phyloP scores from a whole-genome alignment of 352 stramenopile species.

The Phytophthora rubi region DNA sequence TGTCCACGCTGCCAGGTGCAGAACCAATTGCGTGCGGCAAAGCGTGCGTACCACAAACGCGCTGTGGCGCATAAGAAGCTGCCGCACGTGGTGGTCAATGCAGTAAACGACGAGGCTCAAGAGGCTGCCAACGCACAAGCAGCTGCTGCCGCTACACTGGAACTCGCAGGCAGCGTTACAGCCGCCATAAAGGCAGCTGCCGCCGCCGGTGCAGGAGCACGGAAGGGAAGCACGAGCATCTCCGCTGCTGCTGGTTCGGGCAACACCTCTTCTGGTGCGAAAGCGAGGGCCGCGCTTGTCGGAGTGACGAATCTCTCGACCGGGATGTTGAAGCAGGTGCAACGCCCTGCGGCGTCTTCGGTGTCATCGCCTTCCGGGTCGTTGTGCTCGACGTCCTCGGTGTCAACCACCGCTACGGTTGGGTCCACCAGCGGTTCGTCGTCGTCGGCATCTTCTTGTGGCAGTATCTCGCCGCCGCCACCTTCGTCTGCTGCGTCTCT shows the following conservation, averaged over 20 bases:
- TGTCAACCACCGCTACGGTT: slow-evolving; percentile 29
- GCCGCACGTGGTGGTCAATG: slow-evolving; percentile 54
- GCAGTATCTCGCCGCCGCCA: slow-evolving; percentile 29
- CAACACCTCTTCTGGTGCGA: slow-evolving; percentile 6
- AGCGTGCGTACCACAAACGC: slow-evolving; percentile 83
- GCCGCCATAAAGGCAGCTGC: slow-evolving; percentile 32
- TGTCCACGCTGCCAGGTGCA: slow-evolving; percentile 85
- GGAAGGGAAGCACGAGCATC: slow-evolving; percentile 19
- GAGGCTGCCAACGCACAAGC: slow-evolving; percentile 44
- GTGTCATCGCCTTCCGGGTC: slow-evolving; percentile 33
- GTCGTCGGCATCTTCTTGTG: slow-evolving; percentile 31
- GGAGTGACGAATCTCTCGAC: slow-evolving; percentile 27
- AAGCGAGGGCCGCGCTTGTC: slow-evolving; percentile 24
- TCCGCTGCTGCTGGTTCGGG: slow-evolving; percentile 1
- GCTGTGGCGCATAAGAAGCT: slow-evolving; percentile 85
- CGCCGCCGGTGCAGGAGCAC: slow-evolving; percentile 13
- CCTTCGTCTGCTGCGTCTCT: slow-evolving; percentile 34
- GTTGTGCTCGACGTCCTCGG: slow-evolving; percentile 35
- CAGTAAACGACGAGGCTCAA: slow-evolving; percentile 43
- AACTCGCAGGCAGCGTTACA: slow-evolving; percentile 41
- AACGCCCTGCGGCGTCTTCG: slow-evolving; percentile 22
- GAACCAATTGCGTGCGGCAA: slow-evolving; percentile 81
- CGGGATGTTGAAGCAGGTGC: slow-evolving; percentile 35
- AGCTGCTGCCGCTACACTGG: slow-evolving; percentile 39
- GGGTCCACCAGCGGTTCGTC: slow-evolving; percentile 41